Percentiles rank a stretch among this genome's conserved stretches.
Evolutionary conservation across 2,329 filamentous ascomycete genomes (phyloP).

Genomic region (Scedosporium dehoogii): DNA sequence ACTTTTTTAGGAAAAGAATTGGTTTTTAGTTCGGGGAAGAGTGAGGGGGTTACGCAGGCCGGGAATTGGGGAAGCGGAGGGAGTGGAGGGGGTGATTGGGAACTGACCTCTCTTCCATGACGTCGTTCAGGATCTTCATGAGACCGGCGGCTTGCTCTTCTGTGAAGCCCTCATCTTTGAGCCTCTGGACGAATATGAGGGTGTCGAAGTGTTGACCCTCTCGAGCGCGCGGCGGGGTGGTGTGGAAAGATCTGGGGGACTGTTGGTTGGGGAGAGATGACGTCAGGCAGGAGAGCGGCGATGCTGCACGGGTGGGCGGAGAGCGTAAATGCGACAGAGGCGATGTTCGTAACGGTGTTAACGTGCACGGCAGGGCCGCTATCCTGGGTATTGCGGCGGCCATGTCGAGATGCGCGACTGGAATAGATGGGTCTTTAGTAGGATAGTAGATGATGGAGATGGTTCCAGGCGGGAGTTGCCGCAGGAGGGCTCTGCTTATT

Average conservation of each 20-base stretch:
- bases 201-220: conserved; percentile 97
- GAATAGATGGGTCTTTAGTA: too few relatives aligned
- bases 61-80: neutral
- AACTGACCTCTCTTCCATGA: conserved; percentile 79
- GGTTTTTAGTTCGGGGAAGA: neutral
- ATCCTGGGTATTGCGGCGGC: conserved; percentile 7
- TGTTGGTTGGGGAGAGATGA: conserved; percentile 7
- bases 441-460: neutral
- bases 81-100: neutral
- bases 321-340: neutral
- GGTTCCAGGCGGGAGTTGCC: neutral
- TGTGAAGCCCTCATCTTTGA: conserved; percentile 87
- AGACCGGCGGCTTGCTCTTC: conserved; percentile 94
- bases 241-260: conserved; percentile 51
- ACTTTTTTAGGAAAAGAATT: conserved; percentile 27
- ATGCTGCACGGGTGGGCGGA: neutral
- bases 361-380: neutral
- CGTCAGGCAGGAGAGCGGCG: conserved; percentile 1
- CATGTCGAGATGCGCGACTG: conserved; percentile 4
- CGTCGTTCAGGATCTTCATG: conserved; percentile 95
- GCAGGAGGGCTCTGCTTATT: neutral
- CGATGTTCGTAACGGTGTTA: neutral
- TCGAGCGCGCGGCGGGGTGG: conserved; percentile 41
- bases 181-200: conserved; percentile 85
- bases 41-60: neutral